Percentiles rank a stretch among this genome's conserved stretches.
phyloP scores from a whole-genome alignment of 2,329 filamentous ascomycete species.

The Myriosclerotinia curreyana region DNA sequence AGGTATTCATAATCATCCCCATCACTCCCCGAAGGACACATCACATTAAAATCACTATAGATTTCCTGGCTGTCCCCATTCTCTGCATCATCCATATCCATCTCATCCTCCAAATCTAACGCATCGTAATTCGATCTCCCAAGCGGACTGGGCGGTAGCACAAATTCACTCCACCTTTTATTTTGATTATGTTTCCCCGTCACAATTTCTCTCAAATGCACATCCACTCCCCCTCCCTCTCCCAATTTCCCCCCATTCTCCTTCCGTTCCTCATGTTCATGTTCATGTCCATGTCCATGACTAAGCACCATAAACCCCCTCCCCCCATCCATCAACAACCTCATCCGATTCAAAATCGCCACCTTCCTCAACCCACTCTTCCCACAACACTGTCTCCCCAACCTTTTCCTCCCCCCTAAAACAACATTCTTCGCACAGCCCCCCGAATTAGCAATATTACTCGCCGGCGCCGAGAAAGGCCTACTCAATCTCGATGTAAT shows the following conservation, averaged over 20 bases:
- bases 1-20: constrained; percentile 38
- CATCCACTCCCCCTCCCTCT: neutral
- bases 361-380: constrained; percentile 52
- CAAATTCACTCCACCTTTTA: constrained; percentile 32
- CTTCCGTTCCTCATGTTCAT: neutral
- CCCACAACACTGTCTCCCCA: constrained; percentile 40
- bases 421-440: constrained; percentile 43
- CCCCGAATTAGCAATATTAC: constrained; percentile 64
- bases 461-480: constrained; percentile 66
- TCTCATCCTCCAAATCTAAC: constrained; percentile 38
- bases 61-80: constrained; percentile 29
- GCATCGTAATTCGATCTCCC: constrained; percentile 40
- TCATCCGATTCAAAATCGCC: constrained; percentile 62
- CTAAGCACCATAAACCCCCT: constrained; percentile 33
- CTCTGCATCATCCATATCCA: constrained; percentile 25
- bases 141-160: constrained; percentile 38
- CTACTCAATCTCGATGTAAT: constrained; percentile 68
- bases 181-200: constrained; percentile 31
- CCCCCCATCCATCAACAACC: constrained; percentile 45
- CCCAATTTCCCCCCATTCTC: constrained; percentile 25
- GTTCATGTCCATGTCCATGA: constrained; percentile 19
- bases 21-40: constrained; percentile 33
- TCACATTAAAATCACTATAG: constrained; percentile 40
- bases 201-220: constrained; percentile 32
- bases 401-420: constrained; percentile 46